Base-by-base conservation (phyloP, 495 filamentous ascomycete species). In the Amniculicola lignicola region DNA sequence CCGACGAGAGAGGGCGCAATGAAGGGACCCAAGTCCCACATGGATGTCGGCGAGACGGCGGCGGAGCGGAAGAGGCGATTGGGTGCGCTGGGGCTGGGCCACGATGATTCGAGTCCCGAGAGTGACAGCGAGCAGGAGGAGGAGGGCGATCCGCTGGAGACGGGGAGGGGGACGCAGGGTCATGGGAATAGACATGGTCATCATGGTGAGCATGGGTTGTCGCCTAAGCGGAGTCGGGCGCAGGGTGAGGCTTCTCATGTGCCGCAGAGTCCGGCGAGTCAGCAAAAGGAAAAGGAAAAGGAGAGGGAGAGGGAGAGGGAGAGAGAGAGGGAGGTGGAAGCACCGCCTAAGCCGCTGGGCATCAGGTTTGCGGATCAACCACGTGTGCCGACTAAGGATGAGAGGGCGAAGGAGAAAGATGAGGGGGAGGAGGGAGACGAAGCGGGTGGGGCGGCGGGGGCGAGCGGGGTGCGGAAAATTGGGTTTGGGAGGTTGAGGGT, bases 61-160 rank as follows among this genome's bases (percentile, higher is more conserved):
- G 91, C 90, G 0, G 91, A 96, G 71, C 78, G 86, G 37, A 79
- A 86, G 31, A 79, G 90, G 56, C 83, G 92, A 69, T 82, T 94
- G 49, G 92, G 89, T 1, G 92, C 91, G 3, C 72, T 96, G n/a
- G 90, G 89, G 16, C 69, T 83, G 40, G 72, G 78, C 5, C 66
- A 73, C n/a, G 75, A 78, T 7, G 78, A 77, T 14, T 22, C 28
- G n/a, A 11, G 16, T n/a, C 37, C 57, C 1, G 55, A 46, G 24
- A 45, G 37, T 1, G 54, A 58, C 11, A 51, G 54, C 7, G 83
- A 86, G 41, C 85, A 88, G 33, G 82, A 86, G 42, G 86, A 88
- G 35, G 82, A 29, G 14, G 57, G 52, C 18, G 59, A 64, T 36
- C 54, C 40, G 19, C 23, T 49, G 5, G 59, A 39, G 54, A 52